A percentile compares a stretch with the other conserved stretches of the same genome.
These are phyloP conservation scores for Aspergillus quadrilineatus DNA, from an alignment of 2,329 filamentous ascomycete species.

Conservation along the genomic window DNA sequence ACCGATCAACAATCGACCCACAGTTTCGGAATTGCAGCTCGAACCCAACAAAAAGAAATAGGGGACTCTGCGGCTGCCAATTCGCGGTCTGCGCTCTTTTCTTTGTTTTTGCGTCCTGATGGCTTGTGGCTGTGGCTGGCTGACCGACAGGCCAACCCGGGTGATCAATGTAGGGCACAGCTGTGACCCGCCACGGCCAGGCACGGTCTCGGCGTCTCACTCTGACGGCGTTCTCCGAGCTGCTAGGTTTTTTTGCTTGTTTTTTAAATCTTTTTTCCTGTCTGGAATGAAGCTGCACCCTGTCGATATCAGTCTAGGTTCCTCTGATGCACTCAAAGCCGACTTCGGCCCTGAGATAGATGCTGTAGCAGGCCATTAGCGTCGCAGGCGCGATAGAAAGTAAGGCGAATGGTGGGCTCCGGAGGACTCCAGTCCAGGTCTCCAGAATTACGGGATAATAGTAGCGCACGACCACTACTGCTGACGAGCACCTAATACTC, in stretches of 20 bases:
- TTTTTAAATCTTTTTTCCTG: not conserved
- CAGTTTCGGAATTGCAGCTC: not conserved
- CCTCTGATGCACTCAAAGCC: not conserved
- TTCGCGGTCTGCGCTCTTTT: not conserved
- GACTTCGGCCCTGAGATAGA: not conserved
- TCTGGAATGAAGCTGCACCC: too few relatives aligned
- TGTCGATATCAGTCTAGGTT: too few relatives aligned
- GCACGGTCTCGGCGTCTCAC: not conserved
- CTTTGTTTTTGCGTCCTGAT: not conserved
- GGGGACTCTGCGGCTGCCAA: not conserved
- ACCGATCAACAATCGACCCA: not conserved
- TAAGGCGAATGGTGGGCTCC: not conserved
- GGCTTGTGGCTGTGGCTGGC: constrained; percentile 7
- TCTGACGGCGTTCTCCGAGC: not conserved
- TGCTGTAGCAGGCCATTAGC: not conserved
- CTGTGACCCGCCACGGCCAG: not conserved
- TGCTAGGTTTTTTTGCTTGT: not conserved
- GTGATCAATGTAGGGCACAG: not conserved
- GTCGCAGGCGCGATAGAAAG: not conserved
- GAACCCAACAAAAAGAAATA: not conserved
- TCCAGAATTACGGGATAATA: too few relatives aligned
- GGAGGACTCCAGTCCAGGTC: too few relatives aligned
- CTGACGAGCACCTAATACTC: too few relatives aligned
- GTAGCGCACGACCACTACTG: too few relatives aligned
- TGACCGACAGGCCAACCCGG: not conserved